Evolutionary conservation across 257 asterid species (phyloP).

Genomic region (Gardenia jasminoides): DNA sequence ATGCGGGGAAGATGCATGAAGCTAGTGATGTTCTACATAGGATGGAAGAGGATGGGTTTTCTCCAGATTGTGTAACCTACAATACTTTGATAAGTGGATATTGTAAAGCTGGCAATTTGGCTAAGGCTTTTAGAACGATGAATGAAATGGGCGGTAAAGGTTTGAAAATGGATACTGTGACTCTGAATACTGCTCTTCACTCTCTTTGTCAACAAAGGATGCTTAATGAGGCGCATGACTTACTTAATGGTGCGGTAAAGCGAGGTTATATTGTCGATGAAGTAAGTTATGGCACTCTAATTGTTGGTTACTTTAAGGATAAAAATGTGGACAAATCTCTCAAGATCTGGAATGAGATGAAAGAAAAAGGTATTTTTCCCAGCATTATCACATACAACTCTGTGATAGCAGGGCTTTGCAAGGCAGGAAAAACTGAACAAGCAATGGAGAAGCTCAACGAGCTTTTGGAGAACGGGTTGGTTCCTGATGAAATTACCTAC

Average conservation of each 20-base stretch:
- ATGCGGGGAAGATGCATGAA: slow-evolving; percentile 68
- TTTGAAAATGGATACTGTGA: slow-evolving; percentile 72
- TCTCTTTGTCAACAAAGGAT: slow-evolving; percentile 55
- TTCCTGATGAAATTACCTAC: slow-evolving; percentile 74
- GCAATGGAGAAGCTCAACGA: slow-evolving; percentile 64
- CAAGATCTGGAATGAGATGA: slow-evolving; percentile 83
- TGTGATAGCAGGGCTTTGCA: slow-evolving; percentile 74
- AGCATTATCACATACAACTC: slow-evolving; percentile 66
- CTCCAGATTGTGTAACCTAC: slow-evolving; percentile 62
- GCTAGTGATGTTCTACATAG: slow-evolving; percentile 42
- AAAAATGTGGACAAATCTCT: slow-evolving; percentile 50
- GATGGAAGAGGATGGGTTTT: slow-evolving; percentile 67
- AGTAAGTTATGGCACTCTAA: slow-evolving; percentile 82
- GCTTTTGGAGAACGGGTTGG: slow-evolving; percentile 64
- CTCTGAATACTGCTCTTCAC: slow-evolving; percentile 65
- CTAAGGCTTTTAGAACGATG: slow-evolving; percentile 66
- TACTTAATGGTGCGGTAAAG: slow-evolving; percentile 52
- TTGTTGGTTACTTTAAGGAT: slow-evolving; percentile 71
- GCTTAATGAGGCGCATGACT: slow-evolving; percentile 59
- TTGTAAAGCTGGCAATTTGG: slow-evolving; percentile 62
- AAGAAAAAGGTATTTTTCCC: slow-evolving; percentile 53
- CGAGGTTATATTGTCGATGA: slow-evolving; percentile 78
- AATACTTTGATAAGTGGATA: slow-evolving; percentile 70
- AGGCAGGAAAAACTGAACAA: slow-evolving; percentile 54
- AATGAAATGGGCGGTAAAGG: slow-evolving; percentile 62